Evolutionary conservation across 2,329 filamentous ascomycete species (phyloP).

Genomic region (Curvularia spicifera): DNA sequence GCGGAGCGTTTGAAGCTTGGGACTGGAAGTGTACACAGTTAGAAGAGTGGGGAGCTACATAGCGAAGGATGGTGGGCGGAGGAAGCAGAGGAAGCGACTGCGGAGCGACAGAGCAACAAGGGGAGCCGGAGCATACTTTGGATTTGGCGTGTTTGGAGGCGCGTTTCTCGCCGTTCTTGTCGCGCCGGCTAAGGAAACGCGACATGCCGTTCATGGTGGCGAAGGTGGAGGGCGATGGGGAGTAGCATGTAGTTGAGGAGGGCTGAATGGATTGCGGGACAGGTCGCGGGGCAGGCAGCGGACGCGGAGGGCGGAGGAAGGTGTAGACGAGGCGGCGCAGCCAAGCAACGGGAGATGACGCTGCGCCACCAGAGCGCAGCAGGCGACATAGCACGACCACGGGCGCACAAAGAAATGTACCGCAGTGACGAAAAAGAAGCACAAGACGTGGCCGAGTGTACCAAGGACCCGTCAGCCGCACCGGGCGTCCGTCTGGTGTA

Average conservation of each 20-base stretch:
- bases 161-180: slow-evolving; percentile 58
- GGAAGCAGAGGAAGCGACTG: slow-evolving; percentile 13
- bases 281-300: slow-evolving; percentile 20
- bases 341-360: slow-evolving; percentile 8
- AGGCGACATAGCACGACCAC: slow-evolving; percentile 9
- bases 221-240: slow-evolving; percentile 12
- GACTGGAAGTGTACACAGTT: slow-evolving; percentile 38
- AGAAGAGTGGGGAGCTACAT: slow-evolving; percentile 26
- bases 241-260: slow-evolving; percentile 25
- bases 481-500: slow-evolving; percentile 11
- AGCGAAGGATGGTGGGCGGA: slow-evolving; percentile 2
- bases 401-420: slow-evolving; percentile 2
- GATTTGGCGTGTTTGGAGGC: slow-evolving; percentile 38
- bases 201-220: slow-evolving; percentile 59
- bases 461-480: slow-evolving; percentile 11
- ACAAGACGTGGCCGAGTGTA: slow-evolving; percentile 1
- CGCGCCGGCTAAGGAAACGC: slow-evolving; percentile 73
- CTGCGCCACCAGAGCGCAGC: not conserved
- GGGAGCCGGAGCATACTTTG: slow-evolving; percentile 42
- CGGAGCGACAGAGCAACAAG: slow-evolving; percentile 20
- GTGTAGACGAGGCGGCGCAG: slow-evolving; percentile 17
- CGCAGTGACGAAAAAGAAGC: not conserved
- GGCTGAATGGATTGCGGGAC: slow-evolving; percentile 1
- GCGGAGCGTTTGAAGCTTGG: slow-evolving; percentile 28
- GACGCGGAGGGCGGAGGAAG: slow-evolving; percentile 20